A percentile compares a stretch with the other conserved stretches of the same genome.
Conservation (phyloP, 805 yeast genomes). For the Ogataea siamensis region DNA sequence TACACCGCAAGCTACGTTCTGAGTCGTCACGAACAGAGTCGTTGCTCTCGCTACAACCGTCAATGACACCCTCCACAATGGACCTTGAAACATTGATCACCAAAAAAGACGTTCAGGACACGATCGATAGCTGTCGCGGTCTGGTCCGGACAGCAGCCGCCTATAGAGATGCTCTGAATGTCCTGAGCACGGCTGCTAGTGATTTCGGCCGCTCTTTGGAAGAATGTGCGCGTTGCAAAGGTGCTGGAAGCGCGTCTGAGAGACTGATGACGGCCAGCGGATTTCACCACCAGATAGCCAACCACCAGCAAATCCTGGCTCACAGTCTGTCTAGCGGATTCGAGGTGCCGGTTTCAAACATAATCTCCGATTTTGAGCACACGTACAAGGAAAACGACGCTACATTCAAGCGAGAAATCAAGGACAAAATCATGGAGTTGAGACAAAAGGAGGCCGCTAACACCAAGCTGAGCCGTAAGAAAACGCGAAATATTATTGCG, state of each 20-base stretch:
- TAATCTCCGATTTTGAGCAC: constrained; percentile 43
- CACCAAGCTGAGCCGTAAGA: constrained; percentile 53
- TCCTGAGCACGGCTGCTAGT: constrained; percentile 59
- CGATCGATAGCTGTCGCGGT: constrained; percentile 47
- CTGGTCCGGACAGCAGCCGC: constrained; percentile 45
- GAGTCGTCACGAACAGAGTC: constrained; percentile 22
- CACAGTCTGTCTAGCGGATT: constrained; percentile 54
- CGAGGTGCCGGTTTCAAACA: constrained; percentile 48
- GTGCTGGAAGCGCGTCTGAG: constrained; percentile 57
- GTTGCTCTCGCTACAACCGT: constrained; percentile 41
- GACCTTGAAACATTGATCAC: constrained; percentile 64
- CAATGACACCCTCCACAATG: constrained; percentile 50
- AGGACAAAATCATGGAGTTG: constrained; percentile 49
- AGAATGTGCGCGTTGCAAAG: constrained; percentile 58
- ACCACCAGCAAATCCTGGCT: constrained; percentile 72
- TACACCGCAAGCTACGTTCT: constrained; percentile 5
- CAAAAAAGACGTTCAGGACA: constrained; percentile 53
- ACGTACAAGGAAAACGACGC: constrained; percentile 48
- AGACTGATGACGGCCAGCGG: constrained; percentile 75
- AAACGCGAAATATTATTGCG: constrained; percentile 60
- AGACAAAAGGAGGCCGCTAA: constrained; percentile 62
- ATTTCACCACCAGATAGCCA: constrained; percentile 69
- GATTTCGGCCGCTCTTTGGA: constrained; percentile 73
- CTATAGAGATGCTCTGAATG: constrained; percentile 45
- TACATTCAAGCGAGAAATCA: constrained; percentile 52